Conservation (phyloP, 2,329 filamentous ascomycete genomes). For the Stachybotrys elegans region DNA sequence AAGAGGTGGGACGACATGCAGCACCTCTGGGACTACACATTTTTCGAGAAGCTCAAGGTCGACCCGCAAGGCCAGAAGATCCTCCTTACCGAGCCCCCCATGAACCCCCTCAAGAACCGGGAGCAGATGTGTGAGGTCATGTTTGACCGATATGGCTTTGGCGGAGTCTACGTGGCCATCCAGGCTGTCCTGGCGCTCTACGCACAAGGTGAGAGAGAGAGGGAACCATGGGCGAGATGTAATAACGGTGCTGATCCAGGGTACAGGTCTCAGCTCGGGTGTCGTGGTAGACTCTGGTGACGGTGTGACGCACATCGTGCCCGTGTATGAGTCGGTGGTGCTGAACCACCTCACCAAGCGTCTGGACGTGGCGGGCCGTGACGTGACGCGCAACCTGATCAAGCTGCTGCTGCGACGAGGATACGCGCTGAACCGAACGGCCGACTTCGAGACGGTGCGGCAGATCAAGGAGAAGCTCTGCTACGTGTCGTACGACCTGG, state of each 20-base stretch:
- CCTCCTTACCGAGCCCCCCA: constrained; percentile 90
- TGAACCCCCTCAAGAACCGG: constrained; percentile 95
- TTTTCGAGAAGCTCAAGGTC: constrained; percentile 93
- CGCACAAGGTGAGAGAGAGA: constrained; percentile 69
- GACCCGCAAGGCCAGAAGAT: constrained; percentile 93
- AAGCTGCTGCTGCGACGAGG: constrained; percentile 87
- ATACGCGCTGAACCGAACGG: constrained; percentile 95
- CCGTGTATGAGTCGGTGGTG: constrained; percentile 96
- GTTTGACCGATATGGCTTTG: constrained; percentile 96
- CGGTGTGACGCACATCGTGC: constrained; percentile 96
- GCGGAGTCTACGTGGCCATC: constrained; percentile 95
- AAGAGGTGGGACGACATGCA: constrained; percentile 99
- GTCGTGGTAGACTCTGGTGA: constrained; percentile 99
- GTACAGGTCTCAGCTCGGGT: constrained; percentile 72
- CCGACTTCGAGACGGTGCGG: constrained; percentile 97
- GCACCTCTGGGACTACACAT: constrained; percentile 99
- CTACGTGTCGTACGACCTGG: constrained; percentile 97
- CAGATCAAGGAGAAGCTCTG: constrained; percentile 99
- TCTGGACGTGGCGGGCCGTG: constrained; percentile 90
- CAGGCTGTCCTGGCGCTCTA: constrained; percentile 95
- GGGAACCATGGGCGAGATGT: not conserved
- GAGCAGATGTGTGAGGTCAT: constrained; percentile 99
- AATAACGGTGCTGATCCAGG: constrained; percentile 8
- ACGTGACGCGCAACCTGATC: constrained; percentile 98
- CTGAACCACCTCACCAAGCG: constrained; percentile 93